phyloP scores from a whole-genome alignment of 441 rosid genomes.

The Pelargonium cotyledonis region DNA sequence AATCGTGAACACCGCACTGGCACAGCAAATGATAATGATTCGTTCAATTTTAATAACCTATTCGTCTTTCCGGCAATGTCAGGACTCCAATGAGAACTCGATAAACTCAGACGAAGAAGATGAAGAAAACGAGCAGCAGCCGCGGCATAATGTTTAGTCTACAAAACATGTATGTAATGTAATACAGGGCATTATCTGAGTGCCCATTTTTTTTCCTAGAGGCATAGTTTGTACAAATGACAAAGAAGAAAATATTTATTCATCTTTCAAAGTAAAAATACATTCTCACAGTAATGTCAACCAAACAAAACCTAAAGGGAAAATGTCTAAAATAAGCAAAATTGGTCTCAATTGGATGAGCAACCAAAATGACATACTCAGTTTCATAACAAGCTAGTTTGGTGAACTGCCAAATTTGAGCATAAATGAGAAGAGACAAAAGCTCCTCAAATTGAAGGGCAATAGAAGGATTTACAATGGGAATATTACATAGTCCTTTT shows the following conservation, averaged over 20 bases:
- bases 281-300: no score
- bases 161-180: not conserved
- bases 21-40: not conserved
- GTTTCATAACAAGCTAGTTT: constrained; percentile 20
- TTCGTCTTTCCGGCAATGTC: not conserved
- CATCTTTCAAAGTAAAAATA: no score
- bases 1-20: not conserved
- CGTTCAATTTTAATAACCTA: not conserved
- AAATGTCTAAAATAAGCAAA: not conserved
- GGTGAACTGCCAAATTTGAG: constrained; percentile 8
- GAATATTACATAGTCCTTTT: constrained; percentile 3
- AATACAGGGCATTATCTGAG: not conserved
- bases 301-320: not conserved
- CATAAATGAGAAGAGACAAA: constrained; percentile 7
- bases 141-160: not conserved
- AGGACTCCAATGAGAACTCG: not conserved
- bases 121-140: not conserved
- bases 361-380: constrained; percentile 8
- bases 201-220: not conserved
- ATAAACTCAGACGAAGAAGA: not conserved
- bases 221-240: no score
- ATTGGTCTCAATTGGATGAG: constrained; percentile 4
- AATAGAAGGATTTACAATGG: not conserved
- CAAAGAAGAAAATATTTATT: no score
- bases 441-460: no score